Evolutionary conservation across 768 basidiomycete species (phyloP).

Genomic region (Mrakia gelida): DNA sequence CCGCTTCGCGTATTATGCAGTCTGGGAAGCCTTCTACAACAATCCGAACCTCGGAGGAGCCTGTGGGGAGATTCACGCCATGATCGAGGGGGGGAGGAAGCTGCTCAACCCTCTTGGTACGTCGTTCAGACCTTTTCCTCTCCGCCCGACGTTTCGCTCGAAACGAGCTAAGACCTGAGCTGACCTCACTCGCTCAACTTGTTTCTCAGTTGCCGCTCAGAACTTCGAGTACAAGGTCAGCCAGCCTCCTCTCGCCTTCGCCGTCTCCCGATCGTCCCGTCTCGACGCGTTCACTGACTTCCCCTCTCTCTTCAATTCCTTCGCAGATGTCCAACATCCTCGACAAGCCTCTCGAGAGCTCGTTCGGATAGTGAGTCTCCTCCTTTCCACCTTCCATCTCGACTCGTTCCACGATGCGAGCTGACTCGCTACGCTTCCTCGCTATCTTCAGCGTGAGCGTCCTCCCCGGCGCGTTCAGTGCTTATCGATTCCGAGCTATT

Average conservation of each 20-base stretch:
- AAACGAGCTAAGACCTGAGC: too few relatives aligned
- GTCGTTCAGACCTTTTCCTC: neutral
- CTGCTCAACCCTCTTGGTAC: constrained; percentile 64
- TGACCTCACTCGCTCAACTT: constrained; percentile 38
- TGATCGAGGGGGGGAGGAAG: constrained; percentile 81
- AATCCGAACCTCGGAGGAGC: constrained; percentile 54
- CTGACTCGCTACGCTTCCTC: constrained; percentile 5
- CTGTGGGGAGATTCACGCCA: constrained; percentile 93
- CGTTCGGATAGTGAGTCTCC: constrained; percentile 67
- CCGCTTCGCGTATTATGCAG: constrained; percentile 28
- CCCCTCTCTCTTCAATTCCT: too few relatives aligned
- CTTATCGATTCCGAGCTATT: constrained; percentile 90
- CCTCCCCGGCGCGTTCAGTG: constrained; percentile 92
- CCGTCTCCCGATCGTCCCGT: too few relatives aligned
- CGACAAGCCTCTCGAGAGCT: constrained; percentile 80
- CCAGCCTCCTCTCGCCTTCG: too few relatives aligned
- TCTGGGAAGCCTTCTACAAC: constrained; percentile 46
- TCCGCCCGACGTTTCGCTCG: too few relatives aligned
- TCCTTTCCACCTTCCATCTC: neutral
- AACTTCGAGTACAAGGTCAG: constrained; percentile 79
- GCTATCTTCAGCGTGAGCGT: constrained; percentile 60
- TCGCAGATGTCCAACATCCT: constrained; percentile 85
- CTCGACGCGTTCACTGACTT: too few relatives aligned
- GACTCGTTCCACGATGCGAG: neutral
- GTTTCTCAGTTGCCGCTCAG: constrained; percentile 75